These are phyloP conservation scores for Trichoderma polysporum DNA, from an alignment of 2,329 filamentous ascomycete species.

Conservation along the genomic window DNA sequence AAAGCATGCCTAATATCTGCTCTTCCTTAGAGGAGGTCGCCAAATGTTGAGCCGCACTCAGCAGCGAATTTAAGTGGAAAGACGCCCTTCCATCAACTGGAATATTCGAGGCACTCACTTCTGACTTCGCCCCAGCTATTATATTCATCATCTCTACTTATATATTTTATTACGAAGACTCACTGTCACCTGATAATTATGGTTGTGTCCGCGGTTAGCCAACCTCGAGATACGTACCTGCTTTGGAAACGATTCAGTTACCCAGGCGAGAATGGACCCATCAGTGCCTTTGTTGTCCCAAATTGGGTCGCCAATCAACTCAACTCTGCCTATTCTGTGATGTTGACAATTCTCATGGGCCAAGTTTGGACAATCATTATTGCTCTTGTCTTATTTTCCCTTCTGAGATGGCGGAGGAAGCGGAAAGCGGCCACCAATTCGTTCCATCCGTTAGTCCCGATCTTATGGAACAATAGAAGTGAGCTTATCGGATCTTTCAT, in stretches of 20 bases:
- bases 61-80: not conserved
- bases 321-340: not conserved
- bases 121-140: not conserved
- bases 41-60: not conserved
- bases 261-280: not conserved
- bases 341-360: not conserved
- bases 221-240: not conserved
- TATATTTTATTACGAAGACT: not conserved
- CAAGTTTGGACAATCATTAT: not conserved
- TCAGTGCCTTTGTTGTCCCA: not conserved
- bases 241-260: not conserved
- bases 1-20: not conserved
- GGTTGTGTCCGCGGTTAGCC: not conserved
- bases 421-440: not conserved
- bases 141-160: not conserved
- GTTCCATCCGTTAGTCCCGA: not conserved
- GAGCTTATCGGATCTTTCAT: not conserved
- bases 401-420: not conserved
- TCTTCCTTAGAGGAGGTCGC: not conserved
- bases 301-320: not conserved
- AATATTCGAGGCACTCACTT: not conserved
- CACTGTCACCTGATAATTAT: not conserved
- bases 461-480: not conserved
- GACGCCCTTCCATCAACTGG: not conserved
- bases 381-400: not conserved